Evolutionary conservation across 331 rosid species (phyloP).

Genomic region (Malus hybrid): DNA sequence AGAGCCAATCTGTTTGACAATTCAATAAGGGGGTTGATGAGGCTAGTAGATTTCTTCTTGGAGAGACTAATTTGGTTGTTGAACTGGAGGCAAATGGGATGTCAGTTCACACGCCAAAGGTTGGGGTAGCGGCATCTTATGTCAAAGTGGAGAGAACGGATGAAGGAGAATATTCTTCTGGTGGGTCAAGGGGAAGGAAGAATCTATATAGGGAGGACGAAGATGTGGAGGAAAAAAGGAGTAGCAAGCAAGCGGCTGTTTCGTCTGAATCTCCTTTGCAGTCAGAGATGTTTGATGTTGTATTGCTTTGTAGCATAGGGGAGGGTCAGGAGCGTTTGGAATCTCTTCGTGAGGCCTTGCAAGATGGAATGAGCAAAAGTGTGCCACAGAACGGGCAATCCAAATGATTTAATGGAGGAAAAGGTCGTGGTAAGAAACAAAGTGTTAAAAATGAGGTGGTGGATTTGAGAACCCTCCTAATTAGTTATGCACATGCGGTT

Average conservation of each 20-base stretch:
- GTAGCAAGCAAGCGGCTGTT: conserved; percentile 66
- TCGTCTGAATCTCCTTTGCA: conserved; percentile 53
- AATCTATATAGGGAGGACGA: conserved; percentile 39
- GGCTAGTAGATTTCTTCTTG: conserved; percentile 78
- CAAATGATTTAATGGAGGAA: conserved; percentile 29
- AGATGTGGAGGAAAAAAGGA: conserved; percentile 58
- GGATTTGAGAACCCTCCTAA: conserved; percentile 67
- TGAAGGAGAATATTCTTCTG: conserved; percentile 17
- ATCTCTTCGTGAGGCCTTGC: conserved; percentile 58
- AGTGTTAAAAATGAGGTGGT: conserved; percentile 48
- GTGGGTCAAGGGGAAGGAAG: conserved; percentile 52
- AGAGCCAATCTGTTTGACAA: conserved; percentile 69
- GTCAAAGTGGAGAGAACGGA: conserved; percentile 47
- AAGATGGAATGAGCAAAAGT: conserved; percentile 23
- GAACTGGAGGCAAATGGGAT: conserved; percentile 27
- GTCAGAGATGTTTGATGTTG: conserved; percentile 50
- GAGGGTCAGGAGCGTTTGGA: conserved; percentile 37
- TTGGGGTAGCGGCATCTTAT: conserved; percentile 10
- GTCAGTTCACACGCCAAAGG: conserved; percentile 14
- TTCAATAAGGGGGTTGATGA: conserved; percentile 84
- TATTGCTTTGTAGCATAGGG: conserved; percentile 56
- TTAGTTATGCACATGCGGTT: conserved; percentile 75
- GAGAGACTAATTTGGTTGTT: conserved; percentile 42
- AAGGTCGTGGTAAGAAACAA: conserved; percentile 57
- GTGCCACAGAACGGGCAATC: conserved; percentile 32